Evolutionary conservation across 495 filamentous ascomycete genomes (phyloP).

Genomic region (Hypomontagnella submonticulosa): DNA sequence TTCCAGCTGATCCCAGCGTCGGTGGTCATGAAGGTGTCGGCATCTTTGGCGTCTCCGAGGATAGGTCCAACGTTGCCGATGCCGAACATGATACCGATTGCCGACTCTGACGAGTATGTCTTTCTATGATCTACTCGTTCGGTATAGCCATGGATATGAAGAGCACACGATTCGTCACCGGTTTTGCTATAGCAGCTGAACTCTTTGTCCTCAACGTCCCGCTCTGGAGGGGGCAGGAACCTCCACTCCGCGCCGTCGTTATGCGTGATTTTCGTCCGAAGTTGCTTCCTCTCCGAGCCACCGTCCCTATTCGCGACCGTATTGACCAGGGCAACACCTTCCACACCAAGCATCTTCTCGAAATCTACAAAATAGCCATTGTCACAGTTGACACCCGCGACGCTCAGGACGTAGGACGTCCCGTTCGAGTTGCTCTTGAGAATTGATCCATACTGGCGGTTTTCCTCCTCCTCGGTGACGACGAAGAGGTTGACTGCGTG

Average conservation of each 20-base stretch:
- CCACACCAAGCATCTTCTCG: conserved; percentile 91
- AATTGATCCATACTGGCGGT: conserved; percentile 80
- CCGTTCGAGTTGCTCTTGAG: conserved; percentile 99
- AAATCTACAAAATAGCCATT: conserved; percentile 85
- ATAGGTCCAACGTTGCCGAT: conserved; percentile 88
- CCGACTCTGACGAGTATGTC: conserved; percentile 87
- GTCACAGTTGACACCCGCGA: conserved; percentile 81
- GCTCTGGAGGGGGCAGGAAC: conserved; percentile 71
- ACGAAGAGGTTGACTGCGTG: conserved; percentile 95
- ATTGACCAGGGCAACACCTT: conserved; percentile 90
- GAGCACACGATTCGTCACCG: conserved; percentile 74
- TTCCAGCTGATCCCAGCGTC: conserved; percentile 93
- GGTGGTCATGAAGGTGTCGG: conserved; percentile 85
- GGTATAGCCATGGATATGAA: conserved; percentile 95
- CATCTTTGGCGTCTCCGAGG: conserved; percentile 68
- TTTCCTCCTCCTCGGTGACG: conserved; percentile 69
- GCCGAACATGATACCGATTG: conserved; percentile 90
- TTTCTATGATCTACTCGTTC: conserved; percentile 81
- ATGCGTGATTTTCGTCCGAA: conserved; percentile 91
- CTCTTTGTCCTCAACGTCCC: conserved; percentile 74
- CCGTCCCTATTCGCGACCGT: conserved; percentile 76
- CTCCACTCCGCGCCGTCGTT: conserved; percentile 93
- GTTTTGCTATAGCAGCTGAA: conserved; percentile 71
- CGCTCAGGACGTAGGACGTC: conserved; percentile 87
- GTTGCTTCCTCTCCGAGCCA: conserved; percentile 76